phyloP scores from a whole-genome alignment of 1,284 basidiomycete genomes.

The Rhodotorula glutinis region DNA sequence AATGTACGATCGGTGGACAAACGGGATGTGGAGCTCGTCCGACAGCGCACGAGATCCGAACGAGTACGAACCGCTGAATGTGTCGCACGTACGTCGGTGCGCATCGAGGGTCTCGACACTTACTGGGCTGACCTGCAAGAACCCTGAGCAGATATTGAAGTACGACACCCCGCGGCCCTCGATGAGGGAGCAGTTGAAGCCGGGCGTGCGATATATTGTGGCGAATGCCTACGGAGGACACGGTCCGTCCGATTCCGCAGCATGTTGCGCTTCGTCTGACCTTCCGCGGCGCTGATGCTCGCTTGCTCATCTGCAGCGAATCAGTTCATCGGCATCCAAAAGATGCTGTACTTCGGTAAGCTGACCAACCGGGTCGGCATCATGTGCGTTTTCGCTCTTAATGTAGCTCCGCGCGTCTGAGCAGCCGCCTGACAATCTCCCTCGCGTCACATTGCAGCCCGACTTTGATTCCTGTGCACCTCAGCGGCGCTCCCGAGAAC shows the following conservation, averaged over 20 bases:
- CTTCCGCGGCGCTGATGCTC: not conserved
- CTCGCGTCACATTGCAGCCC: constrained; percentile 13
- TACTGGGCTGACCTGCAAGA: too few relatives aligned
- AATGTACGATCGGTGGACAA: not conserved
- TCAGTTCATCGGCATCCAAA: constrained; percentile 32
- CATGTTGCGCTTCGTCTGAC: not conserved
- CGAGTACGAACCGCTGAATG: constrained; percentile 3
- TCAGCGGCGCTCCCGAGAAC: constrained; percentile 19
- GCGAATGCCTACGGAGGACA: constrained; percentile 33
- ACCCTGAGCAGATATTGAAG: constrained; percentile 20
- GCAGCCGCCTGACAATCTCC: not conserved
- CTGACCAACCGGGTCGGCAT: constrained; percentile 36
- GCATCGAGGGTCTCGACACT: not conserved
- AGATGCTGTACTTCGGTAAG: constrained; percentile 35
- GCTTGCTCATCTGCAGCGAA: constrained; percentile 22
- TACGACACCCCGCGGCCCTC: constrained; percentile 19
- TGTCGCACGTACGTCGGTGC: constrained; percentile 9
- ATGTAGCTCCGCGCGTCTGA: too few relatives aligned
- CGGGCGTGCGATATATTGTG: constrained; percentile 27
- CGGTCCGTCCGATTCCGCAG: constrained; percentile 1
- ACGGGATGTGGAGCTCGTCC: not conserved
- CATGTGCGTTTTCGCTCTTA: constrained; percentile 18
- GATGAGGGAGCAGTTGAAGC: constrained; percentile 20
- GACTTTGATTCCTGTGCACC: constrained; percentile 32
- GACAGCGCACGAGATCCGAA: not conserved